Conservation (phyloP, 768 basidiomycete species). For the Trametes meyenii region DNA sequence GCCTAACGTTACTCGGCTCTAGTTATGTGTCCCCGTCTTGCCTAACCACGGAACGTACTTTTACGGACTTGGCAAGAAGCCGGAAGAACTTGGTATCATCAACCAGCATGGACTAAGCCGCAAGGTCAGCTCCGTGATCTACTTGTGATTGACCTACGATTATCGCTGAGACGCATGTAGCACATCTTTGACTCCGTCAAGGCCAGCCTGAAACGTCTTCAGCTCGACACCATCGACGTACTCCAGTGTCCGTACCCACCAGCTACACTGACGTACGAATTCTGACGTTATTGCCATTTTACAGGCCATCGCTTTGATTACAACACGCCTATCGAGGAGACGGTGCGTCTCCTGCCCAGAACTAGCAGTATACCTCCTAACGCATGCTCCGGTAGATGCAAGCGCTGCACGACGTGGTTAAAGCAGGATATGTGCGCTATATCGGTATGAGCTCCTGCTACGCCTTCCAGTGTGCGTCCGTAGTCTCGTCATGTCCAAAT, state of each 20-base stretch:
- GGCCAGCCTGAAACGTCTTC: conserved; percentile 44
- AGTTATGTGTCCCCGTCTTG: not conserved
- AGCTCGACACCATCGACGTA: conserved; percentile 50
- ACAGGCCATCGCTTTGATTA: conserved; percentile 31
- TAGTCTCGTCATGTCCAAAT: not conserved
- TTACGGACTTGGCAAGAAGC: not conserved
- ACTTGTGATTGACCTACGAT: not conserved
- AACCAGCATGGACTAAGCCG: conserved; percentile 42
- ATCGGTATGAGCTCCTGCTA: conserved; percentile 44
- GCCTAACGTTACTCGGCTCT: not conserved
- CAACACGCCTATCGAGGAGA: conserved; percentile 45
- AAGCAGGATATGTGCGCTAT: conserved; percentile 47
- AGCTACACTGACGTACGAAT: not conserved
- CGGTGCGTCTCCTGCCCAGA: conserved; percentile 21
- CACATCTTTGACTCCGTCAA: conserved; percentile 63
- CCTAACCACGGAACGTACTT: not conserved
- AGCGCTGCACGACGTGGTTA: conserved; percentile 47
- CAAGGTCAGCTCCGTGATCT: conserved; percentile 36
- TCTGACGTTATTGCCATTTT: not conserved
- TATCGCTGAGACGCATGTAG: conserved; percentile 21
- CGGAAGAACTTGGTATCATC: conserved; percentile 37
- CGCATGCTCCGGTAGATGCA: conserved; percentile 35
- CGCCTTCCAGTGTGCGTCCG: conserved; percentile 37
- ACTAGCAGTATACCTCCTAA: not conserved
- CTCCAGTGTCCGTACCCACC: not conserved